Base-by-base conservation (phyloP, 768 basidiomycete species). In the Lentinula detonsa region DNA sequence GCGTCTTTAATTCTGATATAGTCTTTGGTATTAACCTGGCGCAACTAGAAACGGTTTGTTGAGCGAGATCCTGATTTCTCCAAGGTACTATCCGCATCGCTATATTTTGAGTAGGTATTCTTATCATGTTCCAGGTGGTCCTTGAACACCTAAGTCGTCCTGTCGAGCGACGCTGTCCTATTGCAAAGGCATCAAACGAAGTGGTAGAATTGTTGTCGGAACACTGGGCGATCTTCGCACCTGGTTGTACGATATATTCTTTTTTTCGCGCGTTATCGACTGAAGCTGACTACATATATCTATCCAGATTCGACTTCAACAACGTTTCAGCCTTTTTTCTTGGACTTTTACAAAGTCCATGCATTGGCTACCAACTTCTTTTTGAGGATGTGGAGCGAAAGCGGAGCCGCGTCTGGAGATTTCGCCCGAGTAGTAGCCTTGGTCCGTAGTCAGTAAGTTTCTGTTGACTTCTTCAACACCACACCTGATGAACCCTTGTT, bases 351-450 rank as follows among this genome's bases (percentile, higher is more conserved):
- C 69, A 86, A 81, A 64, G 87, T 93, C 4, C 94, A 97, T 71
- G 76, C 81, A 9, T 75, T 94, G n/a, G 89, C 90, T 5, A 85
- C 87, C 3, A 83, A 84, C 50, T 95, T 95, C 76, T 95, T 95
- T 74, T 75, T 93, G n/a, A 83, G 91, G 37, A 93, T 96, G 85
- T 96, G 92, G 93, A 83, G 81, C 65, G 94, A 96, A 70, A 91
- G 90, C 67, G 87, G 88, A 11, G 90, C 94, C 1, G 85, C 88
- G 3, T 68, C 72, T 11, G 85, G 78, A 18, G 94, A 96, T 72
- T 93, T 94, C 64, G 78, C 81, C 39, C 86, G 95, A 9, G 85
- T 96, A 9, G 82, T 83, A 37, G 88, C 86, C 5, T 76, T 95
- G 18, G 87, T 88, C 39, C 84, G 85, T 57, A 93, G 91, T 80